Evolutionary conservation across 192 early-diverging fungal genomes (phyloP).

Genomic region (Coemansia sp.): DNA sequence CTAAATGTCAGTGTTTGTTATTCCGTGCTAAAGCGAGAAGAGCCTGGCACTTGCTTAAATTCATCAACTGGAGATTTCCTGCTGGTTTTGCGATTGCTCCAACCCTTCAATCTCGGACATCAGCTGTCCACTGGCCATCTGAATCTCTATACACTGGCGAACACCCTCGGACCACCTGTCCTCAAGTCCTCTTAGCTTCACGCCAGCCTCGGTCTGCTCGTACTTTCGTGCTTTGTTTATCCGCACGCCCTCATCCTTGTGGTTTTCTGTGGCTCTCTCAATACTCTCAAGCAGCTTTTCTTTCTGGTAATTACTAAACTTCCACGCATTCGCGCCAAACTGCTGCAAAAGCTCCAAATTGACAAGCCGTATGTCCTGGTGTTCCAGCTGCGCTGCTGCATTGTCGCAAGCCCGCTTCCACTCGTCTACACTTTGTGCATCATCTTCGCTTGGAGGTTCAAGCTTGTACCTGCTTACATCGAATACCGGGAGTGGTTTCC

Average conservation of each 20-base stretch:
- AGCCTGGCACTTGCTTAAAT: too few species aligned
- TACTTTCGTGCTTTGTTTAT: constrained; percentile 45
- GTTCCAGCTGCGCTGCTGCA: constrained; percentile 51
- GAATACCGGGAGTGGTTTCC: constrained; percentile 27
- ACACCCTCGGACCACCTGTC: constrained; percentile 39
- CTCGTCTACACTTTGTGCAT: constrained; percentile 7
- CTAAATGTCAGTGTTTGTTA: too few species aligned
- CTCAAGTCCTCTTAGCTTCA: constrained; percentile 32
- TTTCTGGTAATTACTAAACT: constrained; percentile 46
- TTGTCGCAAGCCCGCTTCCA: constrained; percentile 41
- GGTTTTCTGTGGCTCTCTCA: constrained; percentile 19
- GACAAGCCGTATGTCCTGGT: constrained; percentile 38
- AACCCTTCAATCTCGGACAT: constrained; percentile 20
- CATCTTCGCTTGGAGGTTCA: constrained; percentile 11
- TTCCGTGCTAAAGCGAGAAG: too few species aligned
- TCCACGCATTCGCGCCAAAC: constrained; percentile 52
- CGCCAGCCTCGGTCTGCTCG: constrained; percentile 39
- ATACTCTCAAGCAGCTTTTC: constrained; percentile 29
- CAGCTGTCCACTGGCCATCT: constrained; percentile 35
- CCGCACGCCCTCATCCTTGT: constrained; percentile 23
- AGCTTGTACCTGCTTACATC: constrained; percentile 47
- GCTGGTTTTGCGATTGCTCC: constrained; percentile 6
- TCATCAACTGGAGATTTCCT: not conserved
- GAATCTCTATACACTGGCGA: constrained; percentile 45
- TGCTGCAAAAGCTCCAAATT: constrained; percentile 51